Conservation (phyloP, 2,329 filamentous ascomycete species). For the Aspergillus novoparasiticus region DNA sequence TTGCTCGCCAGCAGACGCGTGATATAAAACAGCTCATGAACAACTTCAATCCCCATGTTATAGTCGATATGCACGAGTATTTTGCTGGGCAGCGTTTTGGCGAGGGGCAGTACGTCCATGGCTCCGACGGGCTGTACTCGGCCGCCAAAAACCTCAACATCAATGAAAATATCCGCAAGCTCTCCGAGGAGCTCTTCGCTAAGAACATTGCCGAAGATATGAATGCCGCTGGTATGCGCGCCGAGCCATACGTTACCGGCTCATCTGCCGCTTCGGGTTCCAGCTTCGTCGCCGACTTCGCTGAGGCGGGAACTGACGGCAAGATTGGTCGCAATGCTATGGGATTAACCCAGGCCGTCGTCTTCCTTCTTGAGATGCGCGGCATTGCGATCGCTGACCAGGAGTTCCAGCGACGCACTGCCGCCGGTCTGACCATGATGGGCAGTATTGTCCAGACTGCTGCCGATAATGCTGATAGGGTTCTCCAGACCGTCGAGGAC, state of each 20-base stretch:
- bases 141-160: neutral
- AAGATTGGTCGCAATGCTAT: neutral
- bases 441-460: neutral
- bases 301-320: neutral
- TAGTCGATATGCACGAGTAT: neutral
- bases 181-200: neutral
- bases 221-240: neutral
- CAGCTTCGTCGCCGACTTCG: neutral
- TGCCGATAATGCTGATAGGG: neutral
- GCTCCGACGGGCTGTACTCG: neutral
- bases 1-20: neutral
- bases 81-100: neutral
- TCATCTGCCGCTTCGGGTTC: neutral
- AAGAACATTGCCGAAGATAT: neutral
- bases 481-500: neutral
- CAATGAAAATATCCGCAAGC: neutral
- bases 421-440: neutral
- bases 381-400: neutral
- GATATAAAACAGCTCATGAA: neutral
- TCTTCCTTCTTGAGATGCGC: neutral
- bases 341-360: neutral
- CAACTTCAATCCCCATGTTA: neutral
- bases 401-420: neutral
- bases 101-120: neutral
- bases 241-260: neutral